Evolutionary conservation across 352 stramenopile genomes (phyloP).

Genomic region (Globisporangium spiculum): DNA sequence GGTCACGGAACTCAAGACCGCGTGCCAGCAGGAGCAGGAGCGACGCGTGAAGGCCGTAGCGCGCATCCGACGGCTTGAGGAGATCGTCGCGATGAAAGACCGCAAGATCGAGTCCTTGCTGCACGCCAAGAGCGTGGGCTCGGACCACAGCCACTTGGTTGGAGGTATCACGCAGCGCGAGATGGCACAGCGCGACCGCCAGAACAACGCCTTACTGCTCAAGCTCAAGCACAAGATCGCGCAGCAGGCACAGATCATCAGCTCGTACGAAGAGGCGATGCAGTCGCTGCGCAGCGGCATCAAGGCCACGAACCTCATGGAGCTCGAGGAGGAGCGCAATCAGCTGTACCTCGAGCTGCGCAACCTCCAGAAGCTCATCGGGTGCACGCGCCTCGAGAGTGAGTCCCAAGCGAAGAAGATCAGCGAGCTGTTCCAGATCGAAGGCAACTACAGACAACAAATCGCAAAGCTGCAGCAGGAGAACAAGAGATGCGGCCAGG

Average conservation of each 20-base stretch:
- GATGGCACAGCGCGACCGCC: conserved; percentile 45
- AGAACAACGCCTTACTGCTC: conserved; percentile 42
- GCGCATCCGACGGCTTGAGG: conserved; percentile 50
- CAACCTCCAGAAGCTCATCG: conserved; percentile 31
- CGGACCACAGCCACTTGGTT: conserved; percentile 10
- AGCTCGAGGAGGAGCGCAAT: conserved; percentile 55
- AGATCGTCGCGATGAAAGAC: conserved; percentile 65
- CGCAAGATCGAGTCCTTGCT: conserved; percentile 65
- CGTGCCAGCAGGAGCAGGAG: conserved; percentile 48
- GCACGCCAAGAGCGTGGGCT: conserved; percentile 29
- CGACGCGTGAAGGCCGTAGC: conserved; percentile 46
- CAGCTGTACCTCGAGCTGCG: conserved; percentile 46
- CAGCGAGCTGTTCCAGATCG: conserved; percentile 24
- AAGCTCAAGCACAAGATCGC: conserved; percentile 53
- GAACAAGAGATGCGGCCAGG: conserved; percentile 28
- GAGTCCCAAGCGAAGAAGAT: conserved; percentile 31
- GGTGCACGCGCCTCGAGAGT: conserved; percentile 27
- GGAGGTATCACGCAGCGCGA: conserved; percentile 29
- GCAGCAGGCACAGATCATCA: conserved; percentile 50
- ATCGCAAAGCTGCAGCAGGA: conserved; percentile 40
- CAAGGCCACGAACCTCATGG: conserved; percentile 53
- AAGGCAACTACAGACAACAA: conserved; percentile 31
- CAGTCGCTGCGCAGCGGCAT: conserved; percentile 44
- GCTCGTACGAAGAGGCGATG: conserved; percentile 58
- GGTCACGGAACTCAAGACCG: conserved; percentile 44